Conservation (phyloP, 805 yeast species). For the Candida tammaniensis region DNA sequence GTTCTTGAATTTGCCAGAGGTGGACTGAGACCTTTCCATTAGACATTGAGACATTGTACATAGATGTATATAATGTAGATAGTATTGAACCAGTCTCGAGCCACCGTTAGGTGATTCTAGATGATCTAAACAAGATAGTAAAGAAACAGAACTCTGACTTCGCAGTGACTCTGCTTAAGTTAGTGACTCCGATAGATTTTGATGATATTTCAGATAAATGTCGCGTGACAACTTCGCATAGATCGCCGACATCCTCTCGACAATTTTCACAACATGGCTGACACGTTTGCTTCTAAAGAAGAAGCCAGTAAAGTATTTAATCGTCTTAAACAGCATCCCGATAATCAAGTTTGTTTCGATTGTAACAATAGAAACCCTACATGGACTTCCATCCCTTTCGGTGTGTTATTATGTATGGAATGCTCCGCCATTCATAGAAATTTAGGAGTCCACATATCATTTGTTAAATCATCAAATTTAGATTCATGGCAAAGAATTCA, state of each 20-base stretch:
- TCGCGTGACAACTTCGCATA: no score
- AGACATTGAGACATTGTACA: conserved; percentile 5
- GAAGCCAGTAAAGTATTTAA: conserved; percentile 65
- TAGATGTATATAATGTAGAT: conserved; percentile 4
- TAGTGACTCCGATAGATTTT: no score
- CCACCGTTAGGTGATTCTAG: no score
- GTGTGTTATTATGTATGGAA: conserved; percentile 86
- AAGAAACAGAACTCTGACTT: no score
- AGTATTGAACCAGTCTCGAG: neutral
- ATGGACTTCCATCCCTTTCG: conserved; percentile 98
- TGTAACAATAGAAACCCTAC: conserved; percentile 94
- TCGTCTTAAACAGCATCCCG: conserved; percentile 59
- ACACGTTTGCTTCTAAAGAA: conserved; percentile 61
- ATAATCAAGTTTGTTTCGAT: conserved; percentile 88
- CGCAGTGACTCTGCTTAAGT: no score
- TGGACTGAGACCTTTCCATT: conserved; percentile 77
- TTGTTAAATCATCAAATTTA: conserved; percentile 86
- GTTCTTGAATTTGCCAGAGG: conserved; percentile 92
- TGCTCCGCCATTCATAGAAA: conserved; percentile 96
- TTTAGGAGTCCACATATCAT: conserved; percentile 92
- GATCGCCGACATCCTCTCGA: no score
- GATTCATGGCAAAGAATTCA: conserved; percentile 94
- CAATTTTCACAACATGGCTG: conserved; percentile 30
- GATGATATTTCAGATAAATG: no score
- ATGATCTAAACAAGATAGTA: no score